These are phyloP conservation scores for Emericellopsis terricola DNA, from an alignment of 495 filamentous ascomycete genomes.

Conservation along the genomic window DNA sequence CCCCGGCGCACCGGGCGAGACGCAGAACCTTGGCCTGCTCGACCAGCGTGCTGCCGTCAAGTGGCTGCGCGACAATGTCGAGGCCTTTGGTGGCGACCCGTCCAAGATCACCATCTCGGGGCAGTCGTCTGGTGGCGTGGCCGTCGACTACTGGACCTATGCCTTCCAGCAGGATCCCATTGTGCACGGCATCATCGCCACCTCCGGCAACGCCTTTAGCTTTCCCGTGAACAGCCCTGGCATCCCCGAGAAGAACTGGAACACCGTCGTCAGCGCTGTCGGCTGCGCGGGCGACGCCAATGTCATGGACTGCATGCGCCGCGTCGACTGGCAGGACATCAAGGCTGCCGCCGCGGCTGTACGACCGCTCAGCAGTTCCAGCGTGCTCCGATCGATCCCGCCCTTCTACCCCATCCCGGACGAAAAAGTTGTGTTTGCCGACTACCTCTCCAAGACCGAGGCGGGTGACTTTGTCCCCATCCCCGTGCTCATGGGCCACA, in stretches of 20 bases:
- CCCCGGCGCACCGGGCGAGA: slow-evolving; percentile 20
- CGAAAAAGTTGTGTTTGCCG: slow-evolving; percentile 23
- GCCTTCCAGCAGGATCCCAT: slow-evolving; percentile 28
- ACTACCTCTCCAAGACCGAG: slow-evolving; percentile 15
- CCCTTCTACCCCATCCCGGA: slow-evolving; percentile 29
- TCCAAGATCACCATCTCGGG: slow-evolving; percentile 34
- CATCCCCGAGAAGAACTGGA: slow-evolving; percentile 10
- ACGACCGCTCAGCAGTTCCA: slow-evolving; percentile 8
- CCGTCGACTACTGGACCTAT: slow-evolving; percentile 35
- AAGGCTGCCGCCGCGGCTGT: slow-evolving; percentile 10
- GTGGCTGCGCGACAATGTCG: slow-evolving; percentile 38
- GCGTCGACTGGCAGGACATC: slow-evolving; percentile 13
- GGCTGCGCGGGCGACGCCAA: slow-evolving; percentile 18
- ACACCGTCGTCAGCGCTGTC: slow-evolving; percentile 14
- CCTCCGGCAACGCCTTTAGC: slow-evolving; percentile 34
- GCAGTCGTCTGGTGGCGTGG: slow-evolving; percentile 30
- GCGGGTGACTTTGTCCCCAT: slow-evolving; percentile 28
- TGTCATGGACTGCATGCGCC: slow-evolving; percentile 28
- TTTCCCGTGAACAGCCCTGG: slow-evolving; percentile 15
- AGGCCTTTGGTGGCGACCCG: slow-evolving; percentile 40
- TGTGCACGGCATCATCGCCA: slow-evolving; percentile 25
- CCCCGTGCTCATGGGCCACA: slow-evolving; percentile 13
- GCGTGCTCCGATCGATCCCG: slow-evolving; percentile 6
- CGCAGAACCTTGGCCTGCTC: slow-evolving; percentile 41
- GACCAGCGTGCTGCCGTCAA: slow-evolving; percentile 46